These are phyloP conservation scores for Petunia hybrid DNA, from an alignment of 305 asterid species.

Conservation along the genomic window DNA sequence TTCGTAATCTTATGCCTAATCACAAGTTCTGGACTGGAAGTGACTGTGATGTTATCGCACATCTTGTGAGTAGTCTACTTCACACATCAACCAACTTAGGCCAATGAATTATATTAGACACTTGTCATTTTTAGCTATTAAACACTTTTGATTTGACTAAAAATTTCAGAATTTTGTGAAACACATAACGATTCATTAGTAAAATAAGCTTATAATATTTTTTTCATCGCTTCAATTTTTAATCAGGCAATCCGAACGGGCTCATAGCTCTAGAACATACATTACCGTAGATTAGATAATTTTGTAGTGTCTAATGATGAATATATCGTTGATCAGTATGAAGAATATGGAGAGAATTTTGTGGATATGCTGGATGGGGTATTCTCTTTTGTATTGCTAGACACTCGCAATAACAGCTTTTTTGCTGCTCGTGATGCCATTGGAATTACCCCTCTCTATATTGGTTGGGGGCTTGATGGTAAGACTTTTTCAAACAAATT, in stretches of 20 bases:
- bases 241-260: neutral
- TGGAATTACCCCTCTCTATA: constrained; percentile 93
- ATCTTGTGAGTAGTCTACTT: constrained; percentile 71
- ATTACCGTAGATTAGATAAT: neutral
- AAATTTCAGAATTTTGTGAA: neutral
- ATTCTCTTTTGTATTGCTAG: constrained; percentile 91
- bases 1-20: constrained; percentile 67
- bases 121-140: neutral
- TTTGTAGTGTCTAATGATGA: neutral
- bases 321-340: constrained; percentile 59
- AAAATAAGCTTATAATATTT: neutral
- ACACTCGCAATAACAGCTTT: constrained; percentile 87
- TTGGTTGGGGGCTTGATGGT: constrained; percentile 99
- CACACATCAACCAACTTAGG: constrained; percentile 4
- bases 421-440: constrained; percentile 95
- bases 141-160: neutral
- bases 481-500: neutral
- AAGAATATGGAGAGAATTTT: constrained; percentile 87
- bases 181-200: neutral
- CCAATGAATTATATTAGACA: neutral
- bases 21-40: constrained; percentile 95
- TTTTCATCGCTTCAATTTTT: neutral
- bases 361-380: constrained; percentile 96
- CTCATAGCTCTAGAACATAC: neutral
- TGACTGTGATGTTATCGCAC: constrained; percentile 97